Base-by-base conservation (phyloP, 1,139 yeast species). In the Pichia sp. region DNA sequence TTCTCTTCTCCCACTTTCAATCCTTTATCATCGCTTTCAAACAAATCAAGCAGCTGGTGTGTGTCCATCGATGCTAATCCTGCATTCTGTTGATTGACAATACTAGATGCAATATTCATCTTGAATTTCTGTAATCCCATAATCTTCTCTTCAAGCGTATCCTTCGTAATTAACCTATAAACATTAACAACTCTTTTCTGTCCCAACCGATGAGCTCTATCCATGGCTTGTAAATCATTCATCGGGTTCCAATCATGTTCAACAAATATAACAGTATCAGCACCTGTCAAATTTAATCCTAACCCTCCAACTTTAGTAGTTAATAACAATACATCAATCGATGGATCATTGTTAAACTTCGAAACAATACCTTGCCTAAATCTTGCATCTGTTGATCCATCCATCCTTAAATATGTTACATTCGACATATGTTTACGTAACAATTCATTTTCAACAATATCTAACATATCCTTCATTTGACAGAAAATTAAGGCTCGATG, bases 221-320 rank as follows among this genome's bases (percentile, higher is more conserved):
- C 99, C 99, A 93, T 93, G 0, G 99, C 99, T 61, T 93, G 99
- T 46, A 93, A 69, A 67, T 93, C 99, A 58, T 88, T 91, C 99
- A 93, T 93, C 20, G 99, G 98, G 60, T 93, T 93, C 99, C 99
- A 93, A 62, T 93, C 99, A 58, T 93, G 99, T 58, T 93, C 99
- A 31, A 93, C 95, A 65, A 93, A 93, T 12, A 93, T 91, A 39
- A 93, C 99, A 0, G 98, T 93, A 59, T 93, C 99, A 0, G 98
- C 98, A 48, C 99, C 98, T 0, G 99, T 93, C 60, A 93, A 71
- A 59, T 93, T 93, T 56, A 93, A 77, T 11, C 99, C 99, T 46
- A 93, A 72, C 20, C 99, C 99, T 59, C 99, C 99, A 35, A 93
- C 99, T 61, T 91, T 94, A 0, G 99, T 93, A 0, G 98, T 93